These are phyloP conservation scores for Haplosporangium sp. DNA, from an alignment of 371 early-diverging fungal species.

Conservation along the genomic window DNA sequence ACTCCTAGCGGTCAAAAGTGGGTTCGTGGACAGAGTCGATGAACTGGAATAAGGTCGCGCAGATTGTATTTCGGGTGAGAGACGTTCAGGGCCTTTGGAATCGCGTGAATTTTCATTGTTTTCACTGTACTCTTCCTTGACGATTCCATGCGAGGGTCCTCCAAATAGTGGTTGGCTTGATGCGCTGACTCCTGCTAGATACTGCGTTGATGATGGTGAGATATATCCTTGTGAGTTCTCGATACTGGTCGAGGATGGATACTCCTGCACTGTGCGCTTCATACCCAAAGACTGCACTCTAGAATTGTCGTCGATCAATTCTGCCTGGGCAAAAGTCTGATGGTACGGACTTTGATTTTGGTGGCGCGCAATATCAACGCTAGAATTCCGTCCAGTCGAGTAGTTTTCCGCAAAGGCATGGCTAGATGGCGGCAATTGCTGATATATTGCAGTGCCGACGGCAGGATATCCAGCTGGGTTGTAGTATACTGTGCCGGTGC, in stretches of 20 bases:
- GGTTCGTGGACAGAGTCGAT: constrained; percentile 5
- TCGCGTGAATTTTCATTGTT: too few relatives aligned
- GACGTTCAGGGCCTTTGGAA: too few relatives aligned
- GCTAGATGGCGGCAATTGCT: neutral
- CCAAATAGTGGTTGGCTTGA: constrained; percentile 24
- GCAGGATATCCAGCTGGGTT: neutral
- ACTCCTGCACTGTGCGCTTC: constrained; percentile 18
- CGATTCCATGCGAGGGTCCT: neutral
- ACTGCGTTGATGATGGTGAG: constrained; percentile 9
- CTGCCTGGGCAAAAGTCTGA: constrained; percentile 9
- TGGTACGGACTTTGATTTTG: neutral
- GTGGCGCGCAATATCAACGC: neutral
- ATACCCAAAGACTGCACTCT: neutral
- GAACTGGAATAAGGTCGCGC: constrained; percentile 8
- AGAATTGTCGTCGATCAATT: constrained; percentile 9
- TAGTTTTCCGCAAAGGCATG: constrained; percentile 3
- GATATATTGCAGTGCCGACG: neutral
- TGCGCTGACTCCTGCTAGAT: constrained; percentile 18
- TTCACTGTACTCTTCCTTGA: neutral
- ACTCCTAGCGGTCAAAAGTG: neutral
- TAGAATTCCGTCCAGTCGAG: constrained; percentile 1
- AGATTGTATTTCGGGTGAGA: too few relatives aligned
- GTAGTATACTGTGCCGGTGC: neutral
- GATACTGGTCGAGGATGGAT: constrained; percentile 4
- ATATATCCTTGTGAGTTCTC: neutral